Percentiles rank a stretch among this genome's conserved stretches.
These are phyloP conservation scores for Metschnikowia picachoensis DNA, from an alignment of 805 yeast species.

Conservation along the genomic window DNA sequence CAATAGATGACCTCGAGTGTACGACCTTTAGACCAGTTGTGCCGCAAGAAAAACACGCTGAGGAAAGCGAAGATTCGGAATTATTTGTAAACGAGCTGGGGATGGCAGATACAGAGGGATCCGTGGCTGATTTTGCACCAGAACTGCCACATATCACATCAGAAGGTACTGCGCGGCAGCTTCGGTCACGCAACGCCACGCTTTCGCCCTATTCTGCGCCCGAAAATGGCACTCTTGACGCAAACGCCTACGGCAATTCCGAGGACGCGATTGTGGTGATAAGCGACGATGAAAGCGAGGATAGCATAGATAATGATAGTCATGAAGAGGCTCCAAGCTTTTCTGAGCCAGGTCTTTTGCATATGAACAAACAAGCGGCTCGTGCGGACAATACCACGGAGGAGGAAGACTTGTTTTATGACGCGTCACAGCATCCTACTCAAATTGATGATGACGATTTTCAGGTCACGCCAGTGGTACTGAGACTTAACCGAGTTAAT, in stretches of 20 bases:
- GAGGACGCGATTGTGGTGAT: slow-evolving; percentile 1
- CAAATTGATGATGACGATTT: too few relatives aligned
- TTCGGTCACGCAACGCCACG: too few relatives aligned
- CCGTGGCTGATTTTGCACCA: too few relatives aligned
- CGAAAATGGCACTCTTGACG: not conserved
- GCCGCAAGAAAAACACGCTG: too few relatives aligned
- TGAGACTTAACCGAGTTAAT: not conserved
- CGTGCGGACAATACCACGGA: not conserved
- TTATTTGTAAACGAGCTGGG: too few relatives aligned
- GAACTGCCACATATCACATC: too few relatives aligned
- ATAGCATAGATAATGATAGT: not conserved
- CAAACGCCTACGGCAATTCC: not conserved
- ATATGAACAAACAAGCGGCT: too few relatives aligned
- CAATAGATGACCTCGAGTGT: not conserved
- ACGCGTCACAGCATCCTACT: not conserved
- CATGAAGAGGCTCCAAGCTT: not conserved
- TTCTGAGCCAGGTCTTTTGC: not conserved
- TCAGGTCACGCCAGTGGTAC: too few relatives aligned
- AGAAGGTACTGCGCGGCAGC: too few relatives aligned
- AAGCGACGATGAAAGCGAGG: slow-evolving; percentile 1
- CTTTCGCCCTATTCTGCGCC: not conserved
- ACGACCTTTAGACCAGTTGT: too few relatives aligned
- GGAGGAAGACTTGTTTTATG: not conserved
- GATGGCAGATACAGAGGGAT: too few relatives aligned
- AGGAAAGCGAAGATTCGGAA: too few relatives aligned